Evolutionary conservation across 2,329 filamentous ascomycete genomes (phyloP).

Genomic region (Blastomyces parvus): DNA sequence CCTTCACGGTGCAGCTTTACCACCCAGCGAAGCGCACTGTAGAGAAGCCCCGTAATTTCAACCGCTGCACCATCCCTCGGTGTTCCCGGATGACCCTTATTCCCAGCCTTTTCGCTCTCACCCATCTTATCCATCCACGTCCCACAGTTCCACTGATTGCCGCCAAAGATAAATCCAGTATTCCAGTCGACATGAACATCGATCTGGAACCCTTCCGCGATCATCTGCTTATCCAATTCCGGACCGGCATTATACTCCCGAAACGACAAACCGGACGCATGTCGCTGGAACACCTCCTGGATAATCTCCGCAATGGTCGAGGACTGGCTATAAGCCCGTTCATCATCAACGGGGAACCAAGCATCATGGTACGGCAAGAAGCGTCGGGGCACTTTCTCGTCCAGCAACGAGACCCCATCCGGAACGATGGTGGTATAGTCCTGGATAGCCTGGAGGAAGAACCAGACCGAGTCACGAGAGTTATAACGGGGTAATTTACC

Average conservation of each 20-base stretch:
- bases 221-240: constrained; percentile 86
- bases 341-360: constrained; percentile 76
- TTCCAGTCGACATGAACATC: constrained; percentile 85
- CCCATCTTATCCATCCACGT: constrained; percentile 99
- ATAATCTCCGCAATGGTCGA: constrained; percentile 83
- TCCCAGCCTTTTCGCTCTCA: constrained; percentile 83
- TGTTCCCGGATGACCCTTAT: constrained; percentile 90
- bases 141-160: constrained; percentile 88
- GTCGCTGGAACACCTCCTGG: constrained; percentile 85
- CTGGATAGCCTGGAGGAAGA: constrained; percentile 91
- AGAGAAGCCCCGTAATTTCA: constrained; percentile 87
- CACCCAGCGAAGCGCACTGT: constrained; percentile 81
- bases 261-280: constrained; percentile 84
- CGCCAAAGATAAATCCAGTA: constrained; percentile 84
- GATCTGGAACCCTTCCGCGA: constrained; percentile 80
- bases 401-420: constrained; percentile 61
- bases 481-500: constrained; percentile 87
- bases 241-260: constrained; percentile 89
- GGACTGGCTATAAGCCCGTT: constrained; percentile 72
- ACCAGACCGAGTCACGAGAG: constrained; percentile 93
- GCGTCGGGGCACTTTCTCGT: constrained; percentile 67
- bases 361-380: constrained; percentile 95
- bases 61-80: constrained; percentile 90
- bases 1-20: constrained; percentile 56
- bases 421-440: constrained; percentile 80